Evolutionary conservation across 139 green algal genomes (phyloP), one percentile per base, ranked within the genome.

Genomic region (Chlamydomonas urium): DNA sequence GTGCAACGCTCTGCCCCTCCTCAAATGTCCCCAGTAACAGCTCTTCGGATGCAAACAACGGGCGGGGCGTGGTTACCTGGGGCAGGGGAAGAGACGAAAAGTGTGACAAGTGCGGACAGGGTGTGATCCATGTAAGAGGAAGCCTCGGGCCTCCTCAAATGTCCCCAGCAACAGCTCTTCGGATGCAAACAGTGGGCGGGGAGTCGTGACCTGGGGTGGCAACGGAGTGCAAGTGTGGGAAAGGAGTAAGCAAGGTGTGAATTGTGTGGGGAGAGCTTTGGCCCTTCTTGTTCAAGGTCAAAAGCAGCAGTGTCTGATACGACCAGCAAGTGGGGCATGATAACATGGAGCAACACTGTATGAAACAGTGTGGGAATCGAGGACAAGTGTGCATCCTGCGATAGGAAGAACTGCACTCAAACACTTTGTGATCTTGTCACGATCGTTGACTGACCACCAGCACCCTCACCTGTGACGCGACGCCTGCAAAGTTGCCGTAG

Each of bases 11-110:
- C 53, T 67, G 58, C 0, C 90, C 90, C 38, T 47, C 59, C 87
- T 98, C 93, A 68, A 91, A 99, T 6, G 79, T 97, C 84, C 98
- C 95, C 33, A 98, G 89, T 61, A 98, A 75, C 69, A 98, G 94
- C 21, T 74, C 85, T 4, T 71, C 66, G 0, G 88, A 79, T 17
- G 91, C 86, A 47, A 92, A 70, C 2, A 91, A 35, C n/a, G 83
- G 75, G 1, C 58, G 60, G 10, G 87, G 87, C 6, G 87, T 81
- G 8, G 36, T 61, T 2, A 90, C 76, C 69, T 83, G 72, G 0
- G 38, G 57, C 60, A 38, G 66, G 66, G 3, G 3, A 32, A 10
- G 31, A 68, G 3, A 68, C 23, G 5, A 26, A 29, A 17, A 19
- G 6, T 33, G n/a, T n/a, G n/a, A n/a, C n/a, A n/a, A n/a, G 17